Conservation (phyloP, 495 filamentous ascomycete genomes). For the Collariella sp. region DNA sequence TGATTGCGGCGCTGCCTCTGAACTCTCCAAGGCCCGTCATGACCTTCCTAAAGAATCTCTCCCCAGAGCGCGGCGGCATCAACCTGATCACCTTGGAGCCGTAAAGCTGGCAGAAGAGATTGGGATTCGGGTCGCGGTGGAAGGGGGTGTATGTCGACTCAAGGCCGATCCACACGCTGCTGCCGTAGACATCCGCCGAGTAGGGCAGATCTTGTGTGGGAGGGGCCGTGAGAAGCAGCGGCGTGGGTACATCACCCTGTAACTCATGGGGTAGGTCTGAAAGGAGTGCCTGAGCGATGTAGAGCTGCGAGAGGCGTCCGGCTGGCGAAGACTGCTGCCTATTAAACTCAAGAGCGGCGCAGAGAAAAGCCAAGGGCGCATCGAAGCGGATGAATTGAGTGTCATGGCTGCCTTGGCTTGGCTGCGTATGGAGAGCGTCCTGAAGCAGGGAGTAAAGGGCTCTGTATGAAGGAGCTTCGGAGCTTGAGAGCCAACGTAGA, state of each 20-base stretch:
- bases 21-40: conserved; percentile 39
- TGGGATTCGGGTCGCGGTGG: conserved; percentile 90
- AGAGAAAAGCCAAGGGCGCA: conserved; percentile 31
- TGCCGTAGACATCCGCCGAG: conserved; percentile 67
- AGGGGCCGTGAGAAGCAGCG: conserved; percentile 48
- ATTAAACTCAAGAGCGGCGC: conserved; percentile 31
- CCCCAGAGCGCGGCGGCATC: conserved; percentile 52
- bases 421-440: background rate
- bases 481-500: background rate
- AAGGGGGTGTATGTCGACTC: conserved; percentile 81
- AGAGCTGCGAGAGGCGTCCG: conserved; percentile 40
- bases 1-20: conserved; percentile 46
- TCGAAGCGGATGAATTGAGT: conserved; percentile 28
- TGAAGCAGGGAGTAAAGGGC: background rate
- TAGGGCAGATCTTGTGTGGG: background rate
- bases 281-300: conserved; percentile 78
- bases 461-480: background rate
- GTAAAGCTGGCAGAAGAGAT: conserved; percentile 78
- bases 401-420: background rate
- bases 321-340: background rate
- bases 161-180: conserved; percentile 80
- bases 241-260: conserved; percentile 58
- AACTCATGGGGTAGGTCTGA: conserved; percentile 52
- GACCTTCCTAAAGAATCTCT: conserved; percentile 50
- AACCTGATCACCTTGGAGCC: conserved; percentile 68